Evolutionary conservation across 179 eudicot genomes (phyloP).

Genomic region (Monotropa hypopitys): DNA sequence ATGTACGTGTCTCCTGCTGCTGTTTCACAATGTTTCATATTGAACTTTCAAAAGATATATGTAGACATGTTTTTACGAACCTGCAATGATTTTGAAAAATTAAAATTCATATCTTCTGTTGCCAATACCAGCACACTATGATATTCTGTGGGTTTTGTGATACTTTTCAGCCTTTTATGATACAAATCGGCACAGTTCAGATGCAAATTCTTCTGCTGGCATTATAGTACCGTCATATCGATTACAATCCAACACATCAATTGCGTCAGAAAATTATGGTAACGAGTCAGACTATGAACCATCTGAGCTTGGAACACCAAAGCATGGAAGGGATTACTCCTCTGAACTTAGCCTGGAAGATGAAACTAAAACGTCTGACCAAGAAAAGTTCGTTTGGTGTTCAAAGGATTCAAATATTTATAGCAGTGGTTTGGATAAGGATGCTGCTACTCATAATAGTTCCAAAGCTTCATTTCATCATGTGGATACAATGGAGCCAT

Average conservation of each 20-base stretch:
- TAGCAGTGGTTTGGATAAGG: constrained; percentile 11
- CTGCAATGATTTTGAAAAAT: neutral
- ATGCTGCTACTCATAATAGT: constrained; percentile 14
- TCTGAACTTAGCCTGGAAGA: constrained; percentile 29
- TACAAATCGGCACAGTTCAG: constrained; percentile 17
- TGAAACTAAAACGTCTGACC: constrained; percentile 21
- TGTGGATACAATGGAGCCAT: constrained; percentile 24
- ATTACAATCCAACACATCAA: constrained; percentile 30
- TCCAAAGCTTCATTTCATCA: constrained; percentile 14
- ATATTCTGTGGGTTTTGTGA: constrained; percentile 12
- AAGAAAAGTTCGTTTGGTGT: constrained; percentile 18
- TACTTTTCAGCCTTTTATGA: constrained; percentile 58
- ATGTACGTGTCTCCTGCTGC: constrained; percentile 42
- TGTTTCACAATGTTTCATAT: constrained; percentile 6
- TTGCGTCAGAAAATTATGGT: constrained; percentile 48
- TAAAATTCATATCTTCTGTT: neutral
- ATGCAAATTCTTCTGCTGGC: constrained; percentile 21
- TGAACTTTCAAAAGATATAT: neutral
- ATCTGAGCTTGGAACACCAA: constrained; percentile 49
- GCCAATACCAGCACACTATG: neutral
- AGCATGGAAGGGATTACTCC: constrained; percentile 26
- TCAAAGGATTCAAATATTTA: constrained; percentile 15
- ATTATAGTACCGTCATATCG: constrained; percentile 22
- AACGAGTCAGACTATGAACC: constrained; percentile 34
- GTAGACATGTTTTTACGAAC: neutral